Percentiles rank a stretch among this genome's conserved stretches.
Evolutionary conservation across 352 stramenopile species (phyloP).

Genomic region (Pythium phragmitis): DNA sequence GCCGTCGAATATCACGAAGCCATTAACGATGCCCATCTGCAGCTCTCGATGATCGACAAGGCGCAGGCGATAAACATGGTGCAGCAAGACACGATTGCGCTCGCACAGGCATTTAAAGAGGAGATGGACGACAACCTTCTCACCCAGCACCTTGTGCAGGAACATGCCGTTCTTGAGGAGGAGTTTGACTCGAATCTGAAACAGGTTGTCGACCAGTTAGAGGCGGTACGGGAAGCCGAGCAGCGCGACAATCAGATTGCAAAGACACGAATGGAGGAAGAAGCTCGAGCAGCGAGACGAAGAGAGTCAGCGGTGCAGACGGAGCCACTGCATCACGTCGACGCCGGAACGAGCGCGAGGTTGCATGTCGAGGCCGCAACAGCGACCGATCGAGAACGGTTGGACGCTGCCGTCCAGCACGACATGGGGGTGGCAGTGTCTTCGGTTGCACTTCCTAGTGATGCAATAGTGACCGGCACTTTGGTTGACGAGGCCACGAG

Average conservation of each 20-base stretch:
- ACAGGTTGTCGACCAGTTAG: constrained; percentile 39
- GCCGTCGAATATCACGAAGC: constrained; percentile 71
- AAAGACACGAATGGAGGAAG: constrained; percentile 17
- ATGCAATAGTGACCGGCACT: background rate
- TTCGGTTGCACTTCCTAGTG: background rate
- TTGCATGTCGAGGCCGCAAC: constrained; percentile 38
- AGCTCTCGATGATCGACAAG: constrained; percentile 61
- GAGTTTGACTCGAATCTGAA: constrained; percentile 55
- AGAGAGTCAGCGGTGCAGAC: constrained; percentile 58
- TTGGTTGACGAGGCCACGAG: background rate
- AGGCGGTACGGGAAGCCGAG: constrained; percentile 37
- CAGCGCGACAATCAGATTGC: constrained; percentile 22
- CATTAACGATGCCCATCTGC: constrained; percentile 59
- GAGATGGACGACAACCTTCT: constrained; percentile 53
- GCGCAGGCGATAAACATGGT: constrained; percentile 48
- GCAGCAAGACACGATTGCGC: constrained; percentile 46
- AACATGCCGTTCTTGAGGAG: constrained; percentile 45
- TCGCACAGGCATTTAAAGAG: constrained; percentile 65
- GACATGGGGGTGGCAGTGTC: background rate
- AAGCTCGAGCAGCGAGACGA: constrained; percentile 31
- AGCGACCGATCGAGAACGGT: constrained; percentile 23
- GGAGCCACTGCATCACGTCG: constrained; percentile 25
- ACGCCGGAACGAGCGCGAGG: constrained; percentile 44
- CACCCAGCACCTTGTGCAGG: constrained; percentile 45
- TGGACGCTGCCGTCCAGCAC: constrained; percentile 22